These are phyloP conservation scores for Gloeophyllum trabeum DNA, from an alignment of 768 basidiomycete species.

Conservation along the genomic window DNA sequence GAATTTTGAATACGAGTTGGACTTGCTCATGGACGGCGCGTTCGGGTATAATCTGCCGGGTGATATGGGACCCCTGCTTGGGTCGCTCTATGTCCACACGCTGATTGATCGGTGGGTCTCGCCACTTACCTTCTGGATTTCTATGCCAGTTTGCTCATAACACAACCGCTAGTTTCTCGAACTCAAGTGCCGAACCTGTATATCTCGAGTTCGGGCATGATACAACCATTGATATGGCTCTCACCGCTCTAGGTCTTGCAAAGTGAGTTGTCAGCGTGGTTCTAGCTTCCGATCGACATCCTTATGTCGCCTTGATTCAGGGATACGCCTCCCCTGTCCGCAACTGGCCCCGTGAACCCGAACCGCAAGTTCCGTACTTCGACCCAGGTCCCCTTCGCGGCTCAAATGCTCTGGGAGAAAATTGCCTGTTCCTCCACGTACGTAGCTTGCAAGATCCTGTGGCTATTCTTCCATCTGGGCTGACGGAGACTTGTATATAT, in stretches of 20 bases:
- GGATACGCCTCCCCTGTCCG: slow-evolving; percentile 19
- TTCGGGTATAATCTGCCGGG: slow-evolving; percentile 24
- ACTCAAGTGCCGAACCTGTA: slow-evolving; percentile 19
- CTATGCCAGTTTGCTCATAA: too few species aligned
- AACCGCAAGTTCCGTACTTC: slow-evolving; percentile 27
- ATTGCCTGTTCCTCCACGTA: slow-evolving; percentile 25
- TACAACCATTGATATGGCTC: slow-evolving; percentile 24
- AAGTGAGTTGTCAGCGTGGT: slow-evolving; percentile 13
- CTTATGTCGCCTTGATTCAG: slow-evolving; percentile 11
- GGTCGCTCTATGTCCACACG: slow-evolving; percentile 25
- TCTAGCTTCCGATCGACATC: background rate
- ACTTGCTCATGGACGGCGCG: slow-evolving; percentile 24
- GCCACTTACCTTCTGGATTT: background rate
- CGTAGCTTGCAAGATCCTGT: too few species aligned
- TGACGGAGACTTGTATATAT: too few species aligned
- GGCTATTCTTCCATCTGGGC: too few species aligned
- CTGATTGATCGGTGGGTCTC: slow-evolving; percentile 24
- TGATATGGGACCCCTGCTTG: slow-evolving; percentile 23
- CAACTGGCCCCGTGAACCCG: slow-evolving; percentile 13
- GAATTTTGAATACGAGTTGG: slow-evolving; percentile 29
- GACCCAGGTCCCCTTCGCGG: slow-evolving; percentile 29
- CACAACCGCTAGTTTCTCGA: slow-evolving; percentile 21
- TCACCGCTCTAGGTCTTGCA: slow-evolving; percentile 26
- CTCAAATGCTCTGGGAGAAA: slow-evolving; percentile 31
- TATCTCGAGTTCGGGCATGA: slow-evolving; percentile 34